Evolutionary conservation across 768 basidiomycete genomes (phyloP), one percentile per base, ranked within the genome.

Genomic region (Flagelloscypha sp.): DNA sequence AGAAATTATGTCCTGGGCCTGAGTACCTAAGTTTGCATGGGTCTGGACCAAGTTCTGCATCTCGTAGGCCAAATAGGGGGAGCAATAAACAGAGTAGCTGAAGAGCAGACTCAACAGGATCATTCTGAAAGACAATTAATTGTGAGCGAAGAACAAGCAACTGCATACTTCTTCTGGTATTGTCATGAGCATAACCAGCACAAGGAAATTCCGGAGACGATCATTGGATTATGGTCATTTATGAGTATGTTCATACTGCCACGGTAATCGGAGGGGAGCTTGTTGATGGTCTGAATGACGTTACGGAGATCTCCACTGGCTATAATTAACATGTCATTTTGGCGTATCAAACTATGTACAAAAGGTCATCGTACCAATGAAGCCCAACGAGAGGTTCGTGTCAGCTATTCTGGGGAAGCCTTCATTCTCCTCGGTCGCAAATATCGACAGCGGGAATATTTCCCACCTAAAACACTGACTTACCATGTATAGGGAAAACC

Each of bases 231-330:
- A n/a, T 36, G 11, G 33, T 72, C 71, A 41, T 72, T 72, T 33
- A 72, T 32, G 2, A 68, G 4, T 18, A 72, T 53, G 6, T 44
- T 59, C 11, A 67, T 35, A 9, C 53, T 39, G 3, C 71, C 70
- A 1, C 53, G 48, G 40, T 64, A 70, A 28, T 67, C 47, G 8
- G 41, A 13, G 5, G 69, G 66, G 16, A 72, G 57, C 8, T 42
- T 41, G 39, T 70, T 72, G 34, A 72, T 44, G 2, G 65, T 71
- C 18, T 46, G 46, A 5, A 72, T 32, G 12, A 70, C 40, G 35
- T 70, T 57, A 22, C 70, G 59, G 30, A 72, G 53, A 46, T 72
- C 70, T 5, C 71, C 71, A 6, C 71, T 72, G 0, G 67, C 70
- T 72, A 30, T 8, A n/a, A 28, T 12, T 13, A 21, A 5, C 4